Evolutionary conservation across 1,284 basidiomycete genomes (phyloP).

Genomic region (Rhizoctonia solani): DNA sequence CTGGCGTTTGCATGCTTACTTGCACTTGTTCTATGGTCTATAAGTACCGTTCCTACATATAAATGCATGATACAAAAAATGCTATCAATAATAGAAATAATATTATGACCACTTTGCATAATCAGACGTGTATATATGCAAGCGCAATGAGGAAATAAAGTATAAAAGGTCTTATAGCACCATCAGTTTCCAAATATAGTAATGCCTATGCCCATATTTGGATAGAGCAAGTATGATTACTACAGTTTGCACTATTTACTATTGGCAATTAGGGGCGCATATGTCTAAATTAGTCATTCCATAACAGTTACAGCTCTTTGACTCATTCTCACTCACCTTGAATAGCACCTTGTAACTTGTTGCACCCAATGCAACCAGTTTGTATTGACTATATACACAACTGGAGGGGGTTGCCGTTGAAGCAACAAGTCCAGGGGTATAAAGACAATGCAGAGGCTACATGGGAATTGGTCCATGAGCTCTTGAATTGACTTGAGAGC

Average conservation of each 20-base stretch:
- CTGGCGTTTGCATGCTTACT: too few species aligned
- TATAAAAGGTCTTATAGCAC: too few species aligned
- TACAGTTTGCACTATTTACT: too few species aligned
- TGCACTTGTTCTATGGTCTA: too few species aligned
- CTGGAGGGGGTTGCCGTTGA: background rate
- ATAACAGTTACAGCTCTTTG: background rate
- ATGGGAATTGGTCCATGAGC: background rate
- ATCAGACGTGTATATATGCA: too few species aligned
- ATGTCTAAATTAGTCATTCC: too few species aligned
- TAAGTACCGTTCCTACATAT: too few species aligned
- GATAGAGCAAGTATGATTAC: too few species aligned
- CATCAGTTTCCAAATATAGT: too few species aligned
- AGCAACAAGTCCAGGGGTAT: conserved; percentile 2
- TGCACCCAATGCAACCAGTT: background rate
- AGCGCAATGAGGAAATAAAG: too few species aligned
- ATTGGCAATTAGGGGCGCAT: too few species aligned
- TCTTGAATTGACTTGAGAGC: background rate
- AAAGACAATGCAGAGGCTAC: background rate
- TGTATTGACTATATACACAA: background rate
- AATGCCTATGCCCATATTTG: too few species aligned
- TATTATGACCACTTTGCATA: background rate
- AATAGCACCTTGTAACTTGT: background rate
- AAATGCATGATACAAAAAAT: background rate
- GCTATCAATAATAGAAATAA: background rate
- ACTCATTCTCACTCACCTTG: background rate